Evolutionary conservation across 2,329 filamentous ascomycete species (phyloP).

Genomic region (Thielaviopsis musarum): DNA sequence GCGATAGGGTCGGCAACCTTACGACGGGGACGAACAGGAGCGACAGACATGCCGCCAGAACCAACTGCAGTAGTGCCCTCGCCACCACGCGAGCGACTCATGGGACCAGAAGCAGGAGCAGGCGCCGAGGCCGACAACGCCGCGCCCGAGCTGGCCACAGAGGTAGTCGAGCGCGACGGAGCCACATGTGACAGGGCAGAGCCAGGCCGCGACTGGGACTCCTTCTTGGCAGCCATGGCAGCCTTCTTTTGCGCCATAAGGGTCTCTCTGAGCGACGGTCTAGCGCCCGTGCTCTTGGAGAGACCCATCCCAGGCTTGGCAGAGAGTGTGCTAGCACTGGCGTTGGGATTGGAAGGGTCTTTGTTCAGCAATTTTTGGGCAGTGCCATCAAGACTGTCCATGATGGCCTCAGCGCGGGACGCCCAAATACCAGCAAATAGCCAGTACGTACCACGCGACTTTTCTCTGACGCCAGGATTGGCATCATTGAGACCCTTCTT

Average conservation of each 20-base stretch:
- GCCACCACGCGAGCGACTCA: conserved; percentile 11
- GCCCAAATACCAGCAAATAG: conserved; percentile 63
- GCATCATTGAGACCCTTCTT: conserved; percentile 78
- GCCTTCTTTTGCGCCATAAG: conserved; percentile 70
- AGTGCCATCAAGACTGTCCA: conserved; percentile 60
- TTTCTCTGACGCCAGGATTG: conserved; percentile 78
- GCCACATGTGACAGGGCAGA: conserved; percentile 48
- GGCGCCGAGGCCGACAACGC: conserved; percentile 14
- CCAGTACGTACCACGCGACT: conserved; percentile 78
- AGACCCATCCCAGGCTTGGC: conserved; percentile 41
- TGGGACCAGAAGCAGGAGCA: conserved; percentile 17
- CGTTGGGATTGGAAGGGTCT: conserved; percentile 66
- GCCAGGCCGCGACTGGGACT: conserved; percentile 39
- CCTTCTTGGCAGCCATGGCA: conserved; percentile 29
- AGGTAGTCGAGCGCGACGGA: conserved; percentile 26
- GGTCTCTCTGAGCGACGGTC: conserved; percentile 59
- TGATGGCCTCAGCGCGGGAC: conserved; percentile 57
- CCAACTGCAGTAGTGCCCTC: conserved; percentile 29
- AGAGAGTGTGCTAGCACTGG: conserved; percentile 30
- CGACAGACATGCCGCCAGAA: conserved; percentile 43
- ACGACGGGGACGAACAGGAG: conserved; percentile 44
- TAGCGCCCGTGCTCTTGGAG: conserved; percentile 44
- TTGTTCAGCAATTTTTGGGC: conserved; percentile 68
- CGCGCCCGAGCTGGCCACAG: conserved; percentile 19
- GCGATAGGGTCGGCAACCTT: conserved; percentile 39